Conservation (phyloP, 768 basidiomycete genomes). For the Grammothele lineata region DNA sequence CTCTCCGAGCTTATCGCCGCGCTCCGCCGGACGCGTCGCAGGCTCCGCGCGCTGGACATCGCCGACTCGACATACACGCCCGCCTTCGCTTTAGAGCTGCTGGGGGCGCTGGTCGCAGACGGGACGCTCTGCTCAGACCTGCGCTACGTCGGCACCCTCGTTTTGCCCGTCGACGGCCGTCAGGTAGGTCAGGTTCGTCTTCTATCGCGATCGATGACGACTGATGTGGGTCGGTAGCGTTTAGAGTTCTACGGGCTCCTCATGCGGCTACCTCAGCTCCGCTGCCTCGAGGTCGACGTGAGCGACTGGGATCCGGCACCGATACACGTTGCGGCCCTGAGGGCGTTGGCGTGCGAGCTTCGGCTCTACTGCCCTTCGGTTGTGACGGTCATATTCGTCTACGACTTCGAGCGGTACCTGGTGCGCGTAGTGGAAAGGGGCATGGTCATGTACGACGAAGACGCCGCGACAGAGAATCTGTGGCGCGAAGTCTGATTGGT, state of each 20-base stretch:
- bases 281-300: slow-evolving; percentile 59
- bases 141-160: slow-evolving; percentile 60
- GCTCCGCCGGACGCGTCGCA: slow-evolving; percentile 38
- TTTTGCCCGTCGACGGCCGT: slow-evolving; percentile 51
- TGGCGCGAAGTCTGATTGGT: slow-evolving; percentile 22
- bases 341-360: slow-evolving; percentile 57
- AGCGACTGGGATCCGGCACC: slow-evolving; percentile 63
- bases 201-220: slow-evolving; percentile 1
- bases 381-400: slow-evolving; percentile 53
- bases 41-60: slow-evolving; percentile 53
- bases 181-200: slow-evolving; percentile 37
- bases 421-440: slow-evolving; percentile 15
- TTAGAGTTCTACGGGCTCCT: slow-evolving; percentile 58
- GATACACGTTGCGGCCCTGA: slow-evolving; percentile 44
- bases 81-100: slow-evolving; percentile 49
- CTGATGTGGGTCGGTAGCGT: slow-evolving; percentile 34
- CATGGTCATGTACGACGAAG: slow-evolving; percentile 18
- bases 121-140: slow-evolving; percentile 34
- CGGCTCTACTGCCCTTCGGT: slow-evolving; percentile 55
- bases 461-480: slow-evolving; percentile 16
- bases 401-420: slow-evolving; percentile 45
- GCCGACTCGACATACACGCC: slow-evolving; percentile 58
- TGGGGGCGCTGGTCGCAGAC: slow-evolving; percentile 35
- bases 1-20: slow-evolving; percentile 43
- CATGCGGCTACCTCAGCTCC: slow-evolving; percentile 46